Evolutionary conservation across 352 stramenopile genomes (phyloP).

Genomic region (Globisporangium camurandrum): DNA sequence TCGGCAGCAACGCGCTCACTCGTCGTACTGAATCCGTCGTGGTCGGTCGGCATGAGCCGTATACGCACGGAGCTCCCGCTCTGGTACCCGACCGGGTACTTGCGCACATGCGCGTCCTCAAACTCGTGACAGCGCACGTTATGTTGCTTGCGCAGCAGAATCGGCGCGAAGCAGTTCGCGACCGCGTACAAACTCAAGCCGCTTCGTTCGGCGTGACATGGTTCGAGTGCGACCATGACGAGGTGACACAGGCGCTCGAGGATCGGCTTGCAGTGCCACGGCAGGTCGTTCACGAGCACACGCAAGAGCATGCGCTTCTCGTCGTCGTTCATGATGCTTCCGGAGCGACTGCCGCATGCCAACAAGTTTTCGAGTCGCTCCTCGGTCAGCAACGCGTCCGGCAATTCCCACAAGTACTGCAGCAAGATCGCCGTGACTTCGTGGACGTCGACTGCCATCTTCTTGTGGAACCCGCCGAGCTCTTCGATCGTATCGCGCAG

Average conservation of each 20-base stretch:
- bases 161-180: constrained; percentile 51
- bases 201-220: constrained; percentile 53
- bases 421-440: constrained; percentile 71
- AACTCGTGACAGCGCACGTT: constrained; percentile 57
- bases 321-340: constrained; percentile 30
- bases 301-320: constrained; percentile 55
- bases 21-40: constrained; percentile 31
- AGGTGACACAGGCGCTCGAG: constrained; percentile 67
- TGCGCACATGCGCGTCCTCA: constrained; percentile 54
- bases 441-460: constrained; percentile 75
- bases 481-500: constrained; percentile 78
- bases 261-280: constrained; percentile 73
- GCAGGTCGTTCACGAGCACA: constrained; percentile 73
- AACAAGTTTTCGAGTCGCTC: constrained; percentile 69
- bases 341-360: constrained; percentile 26
- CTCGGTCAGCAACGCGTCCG: constrained; percentile 65
- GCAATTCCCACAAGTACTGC: constrained; percentile 81
- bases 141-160: constrained; percentile 51
- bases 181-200: constrained; percentile 61
- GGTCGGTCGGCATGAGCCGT: constrained; percentile 35
- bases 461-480: constrained; percentile 72
- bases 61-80: constrained; percentile 37
- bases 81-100: constrained; percentile 71
- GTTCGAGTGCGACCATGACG: constrained; percentile 49
- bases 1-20: constrained; percentile 25